Conservation (phyloP, 2,329 filamentous ascomycete genomes). For the Ceratocystis ficicola region DNA sequence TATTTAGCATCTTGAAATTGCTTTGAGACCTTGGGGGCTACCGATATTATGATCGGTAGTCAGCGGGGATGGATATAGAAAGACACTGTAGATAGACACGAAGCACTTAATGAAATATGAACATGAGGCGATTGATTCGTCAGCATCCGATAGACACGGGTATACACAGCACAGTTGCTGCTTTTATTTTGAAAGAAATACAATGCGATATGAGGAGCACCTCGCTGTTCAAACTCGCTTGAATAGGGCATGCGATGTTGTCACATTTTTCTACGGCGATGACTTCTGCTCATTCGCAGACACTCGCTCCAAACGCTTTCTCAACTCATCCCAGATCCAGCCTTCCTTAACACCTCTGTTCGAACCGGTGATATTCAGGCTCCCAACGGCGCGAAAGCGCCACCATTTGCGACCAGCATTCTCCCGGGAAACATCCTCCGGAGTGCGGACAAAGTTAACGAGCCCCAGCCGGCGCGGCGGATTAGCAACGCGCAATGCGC, state of each 20-base stretch:
- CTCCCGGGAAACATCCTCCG: constrained; percentile 28
- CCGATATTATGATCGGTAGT: neutral
- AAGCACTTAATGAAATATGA: neutral
- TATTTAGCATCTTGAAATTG: neutral
- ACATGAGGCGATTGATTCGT: neutral
- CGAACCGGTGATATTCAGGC: constrained; percentile 31
- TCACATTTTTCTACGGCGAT: neutral
- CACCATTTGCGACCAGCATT: constrained; percentile 32
- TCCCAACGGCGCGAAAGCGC: constrained; percentile 31
- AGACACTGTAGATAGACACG: neutral
- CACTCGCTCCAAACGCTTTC: constrained; percentile 27
- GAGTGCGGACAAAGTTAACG: constrained; percentile 32
- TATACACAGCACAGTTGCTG: neutral
- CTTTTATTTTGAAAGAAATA: too few relatives aligned
- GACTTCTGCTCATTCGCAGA: constrained; percentile 15
- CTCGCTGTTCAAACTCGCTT: too few relatives aligned
- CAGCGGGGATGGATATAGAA: neutral
- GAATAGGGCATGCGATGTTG: too few relatives aligned
- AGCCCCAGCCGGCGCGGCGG: constrained; percentile 30
- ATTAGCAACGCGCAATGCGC: constrained; percentile 29
- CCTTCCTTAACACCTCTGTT: constrained; percentile 25
- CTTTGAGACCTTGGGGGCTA: neutral
- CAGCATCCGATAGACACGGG: neutral
- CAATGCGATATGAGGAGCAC: too few relatives aligned
- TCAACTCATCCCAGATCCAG: constrained; percentile 35